Conservation (phyloP, 805 yeast genomes). For the Suhomyces vadensis region DNA sequence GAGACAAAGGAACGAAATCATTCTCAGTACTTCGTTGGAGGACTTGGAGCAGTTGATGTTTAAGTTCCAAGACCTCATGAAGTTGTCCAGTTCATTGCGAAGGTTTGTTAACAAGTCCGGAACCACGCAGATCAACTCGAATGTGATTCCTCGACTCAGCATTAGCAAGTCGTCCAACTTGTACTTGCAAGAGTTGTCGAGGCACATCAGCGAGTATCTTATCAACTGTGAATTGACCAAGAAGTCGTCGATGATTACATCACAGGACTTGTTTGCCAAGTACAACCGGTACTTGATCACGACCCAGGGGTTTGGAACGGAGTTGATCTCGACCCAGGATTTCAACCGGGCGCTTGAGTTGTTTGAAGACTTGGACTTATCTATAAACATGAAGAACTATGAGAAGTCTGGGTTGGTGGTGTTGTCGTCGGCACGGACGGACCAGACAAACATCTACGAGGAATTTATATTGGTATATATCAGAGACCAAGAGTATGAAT, state of each 20-base stretch:
- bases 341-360: conserved; percentile 59
- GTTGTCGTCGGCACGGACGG: conserved; percentile 23
- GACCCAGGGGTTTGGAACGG: conserved; percentile 53
- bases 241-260: conserved; percentile 39
- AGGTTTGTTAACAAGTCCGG: conserved; percentile 8
- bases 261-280: conserved; percentile 43
- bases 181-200: conserved; percentile 67
- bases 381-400: conserved; percentile 44
- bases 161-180: conserved; percentile 35
- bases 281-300: conserved; percentile 37
- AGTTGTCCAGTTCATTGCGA: conserved; percentile 50
- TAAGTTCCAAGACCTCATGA: conserved; percentile 72
- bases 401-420: conserved; percentile 37
- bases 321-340: conserved; percentile 69
- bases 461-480: conserved; percentile 27
- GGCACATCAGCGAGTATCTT: conserved; percentile 77
- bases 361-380: conserved; percentile 59
- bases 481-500: conserved; percentile 23
- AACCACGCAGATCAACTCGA: not conserved
- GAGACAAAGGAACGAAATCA: conserved; percentile 56
- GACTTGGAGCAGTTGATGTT: conserved; percentile 76
- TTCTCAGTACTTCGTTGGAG: conserved; percentile 67
- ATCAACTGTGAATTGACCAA: conserved; percentile 29
- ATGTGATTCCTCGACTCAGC: conserved; percentile 33
- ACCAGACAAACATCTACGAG: conserved; percentile 27